These are phyloP conservation scores for Cyanidioschyzon merolae DNA, from an alignment of 23 red algal genomes.

Conservation along the genomic window DNA sequence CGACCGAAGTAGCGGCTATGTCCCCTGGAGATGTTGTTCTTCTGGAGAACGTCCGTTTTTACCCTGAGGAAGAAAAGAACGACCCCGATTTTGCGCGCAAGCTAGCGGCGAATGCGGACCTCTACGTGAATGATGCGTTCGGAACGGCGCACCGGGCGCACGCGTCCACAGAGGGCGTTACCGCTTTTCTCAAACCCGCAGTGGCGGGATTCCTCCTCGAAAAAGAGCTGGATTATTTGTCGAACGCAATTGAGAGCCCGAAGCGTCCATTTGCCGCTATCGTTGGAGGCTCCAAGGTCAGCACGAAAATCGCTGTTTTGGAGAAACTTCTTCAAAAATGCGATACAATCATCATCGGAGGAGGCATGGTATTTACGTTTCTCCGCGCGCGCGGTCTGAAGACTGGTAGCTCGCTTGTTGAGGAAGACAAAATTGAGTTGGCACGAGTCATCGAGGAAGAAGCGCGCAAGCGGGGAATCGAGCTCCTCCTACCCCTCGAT, in stretches of 20 bases:
- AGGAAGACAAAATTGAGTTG: slow-evolving; percentile 96
- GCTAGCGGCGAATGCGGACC: slow-evolving; percentile 72
- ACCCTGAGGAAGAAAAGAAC: slow-evolving; percentile 94
- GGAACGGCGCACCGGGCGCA: slow-evolving; percentile 96
- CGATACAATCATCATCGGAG: slow-evolving; percentile 92
- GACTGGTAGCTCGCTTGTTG: slow-evolving; percentile 81
- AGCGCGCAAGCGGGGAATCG: slow-evolving; percentile 46
- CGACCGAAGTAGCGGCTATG: slow-evolving; percentile 42
- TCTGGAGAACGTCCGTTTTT: slow-evolving; percentile 98
- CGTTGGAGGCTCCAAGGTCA: slow-evolving; percentile 95
- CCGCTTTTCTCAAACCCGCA: slow-evolving; percentile 58
- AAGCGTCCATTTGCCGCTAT: slow-evolving; percentile 94
- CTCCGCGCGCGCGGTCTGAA: slow-evolving; percentile 66
- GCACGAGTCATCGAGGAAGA: slow-evolving; percentile 49
- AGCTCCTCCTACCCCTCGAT: slow-evolving; percentile 77
- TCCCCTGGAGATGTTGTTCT: slow-evolving; percentile 68
- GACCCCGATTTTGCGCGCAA: slow-evolving; percentile 65
- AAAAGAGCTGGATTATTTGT: slow-evolving; percentile 92
- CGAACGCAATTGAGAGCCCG: slow-evolving; percentile 66
- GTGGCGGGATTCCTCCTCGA: slow-evolving; percentile 91
- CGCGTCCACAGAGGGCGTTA: slow-evolving; percentile 88
- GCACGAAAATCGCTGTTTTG: slow-evolving; percentile 92
- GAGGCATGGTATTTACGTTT: slow-evolving; percentile 99
- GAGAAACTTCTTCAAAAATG: slow-evolving; percentile 81
- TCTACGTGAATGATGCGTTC: slow-evolving; percentile 99